Evolutionary conservation across 495 filamentous ascomycete species (phyloP).

Genomic region (Pyrenula massariospora): DNA sequence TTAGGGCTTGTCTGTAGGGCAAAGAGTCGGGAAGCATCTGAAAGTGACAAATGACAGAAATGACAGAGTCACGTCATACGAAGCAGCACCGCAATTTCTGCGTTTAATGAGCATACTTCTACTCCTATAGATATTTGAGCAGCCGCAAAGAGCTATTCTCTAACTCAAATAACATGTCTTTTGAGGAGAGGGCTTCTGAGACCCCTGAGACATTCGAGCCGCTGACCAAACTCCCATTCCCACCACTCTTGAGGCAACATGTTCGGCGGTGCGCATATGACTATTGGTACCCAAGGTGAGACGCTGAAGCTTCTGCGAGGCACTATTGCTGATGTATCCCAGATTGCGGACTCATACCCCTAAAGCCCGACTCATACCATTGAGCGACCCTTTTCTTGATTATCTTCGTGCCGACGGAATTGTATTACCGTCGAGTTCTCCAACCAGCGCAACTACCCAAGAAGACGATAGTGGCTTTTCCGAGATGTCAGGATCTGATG

Average conservation of each 20-base stretch:
- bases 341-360: slow-evolving; percentile 73
- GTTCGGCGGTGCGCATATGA: slow-evolving; percentile 92
- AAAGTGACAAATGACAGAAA: not conserved
- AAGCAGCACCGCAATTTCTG: too few relatives aligned
- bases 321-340: not conserved
- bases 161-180: too few relatives aligned
- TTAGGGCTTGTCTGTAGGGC: too few relatives aligned
- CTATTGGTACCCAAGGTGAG: slow-evolving; percentile 70
- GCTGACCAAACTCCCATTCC: slow-evolving; percentile 51
- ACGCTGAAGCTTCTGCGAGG: slow-evolving; percentile 6
- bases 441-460: slow-evolving; percentile 7
- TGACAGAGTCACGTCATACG: too few relatives aligned
- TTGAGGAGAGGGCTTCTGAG: not conserved
- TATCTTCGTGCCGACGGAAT: slow-evolving; percentile 94
- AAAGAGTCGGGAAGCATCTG: too few relatives aligned
- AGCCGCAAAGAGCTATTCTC: too few relatives aligned
- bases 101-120: too few relatives aligned
- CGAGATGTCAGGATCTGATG: slow-evolving; percentile 23
- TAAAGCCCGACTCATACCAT: slow-evolving; percentile 71
- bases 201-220: not conserved
- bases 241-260: slow-evolving; percentile 69
- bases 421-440: slow-evolving; percentile 44
- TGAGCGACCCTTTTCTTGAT: slow-evolving; percentile 59
- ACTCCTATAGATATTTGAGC: too few relatives aligned
- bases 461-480: slow-evolving; percentile 24